phyloP scores from a whole-genome alignment of 208 protist genomes.

The Leptomonas pyrrhocoris region DNA sequence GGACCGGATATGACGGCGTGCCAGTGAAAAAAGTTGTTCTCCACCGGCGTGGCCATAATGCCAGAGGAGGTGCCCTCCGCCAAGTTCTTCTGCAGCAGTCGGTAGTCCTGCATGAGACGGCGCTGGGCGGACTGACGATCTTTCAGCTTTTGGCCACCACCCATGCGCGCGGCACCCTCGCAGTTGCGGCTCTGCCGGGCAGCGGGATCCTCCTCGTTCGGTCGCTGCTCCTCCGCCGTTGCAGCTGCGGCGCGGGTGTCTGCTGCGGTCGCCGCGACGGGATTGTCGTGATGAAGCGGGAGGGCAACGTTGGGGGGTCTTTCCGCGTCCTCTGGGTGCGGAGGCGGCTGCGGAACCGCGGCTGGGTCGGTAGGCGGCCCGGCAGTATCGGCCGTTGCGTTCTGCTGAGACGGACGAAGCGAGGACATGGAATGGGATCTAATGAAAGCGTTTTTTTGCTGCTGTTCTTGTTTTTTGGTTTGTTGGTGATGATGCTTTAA shows the following conservation, averaged over 20 bases:
- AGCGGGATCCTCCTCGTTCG: neutral
- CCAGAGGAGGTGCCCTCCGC: conserved; percentile 37
- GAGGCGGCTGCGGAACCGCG: neutral
- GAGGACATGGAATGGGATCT: too few relatives aligned
- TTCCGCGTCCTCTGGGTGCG: neutral
- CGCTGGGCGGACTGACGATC: conserved; percentile 53
- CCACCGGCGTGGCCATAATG: conserved; percentile 67
- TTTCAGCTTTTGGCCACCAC: conserved; percentile 28
- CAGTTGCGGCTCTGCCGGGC: conserved; percentile 28
- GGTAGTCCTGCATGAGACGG: conserved; percentile 79
- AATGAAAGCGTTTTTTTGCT: too few relatives aligned
- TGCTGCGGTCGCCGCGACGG: neutral
- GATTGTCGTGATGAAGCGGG: too few relatives aligned
- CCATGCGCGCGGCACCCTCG: conserved; percentile 34
- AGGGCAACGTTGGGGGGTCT: too few relatives aligned
- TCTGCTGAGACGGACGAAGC: too few relatives aligned
- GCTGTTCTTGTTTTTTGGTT: too few relatives aligned
- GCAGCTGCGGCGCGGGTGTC: neutral
- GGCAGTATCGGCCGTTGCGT: too few relatives aligned
- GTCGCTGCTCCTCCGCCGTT: neutral
- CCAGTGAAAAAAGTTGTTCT: conserved; percentile 88
- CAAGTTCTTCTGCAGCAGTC: conserved; percentile 46
- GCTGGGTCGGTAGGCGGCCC: too few relatives aligned
- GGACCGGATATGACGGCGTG: conserved; percentile 85
- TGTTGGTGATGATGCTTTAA: too few relatives aligned